A percentile compares a stretch with the other conserved stretches of the same genome.
Conservation (phyloP, 805 yeast species). For the Candida ulmi region DNA sequence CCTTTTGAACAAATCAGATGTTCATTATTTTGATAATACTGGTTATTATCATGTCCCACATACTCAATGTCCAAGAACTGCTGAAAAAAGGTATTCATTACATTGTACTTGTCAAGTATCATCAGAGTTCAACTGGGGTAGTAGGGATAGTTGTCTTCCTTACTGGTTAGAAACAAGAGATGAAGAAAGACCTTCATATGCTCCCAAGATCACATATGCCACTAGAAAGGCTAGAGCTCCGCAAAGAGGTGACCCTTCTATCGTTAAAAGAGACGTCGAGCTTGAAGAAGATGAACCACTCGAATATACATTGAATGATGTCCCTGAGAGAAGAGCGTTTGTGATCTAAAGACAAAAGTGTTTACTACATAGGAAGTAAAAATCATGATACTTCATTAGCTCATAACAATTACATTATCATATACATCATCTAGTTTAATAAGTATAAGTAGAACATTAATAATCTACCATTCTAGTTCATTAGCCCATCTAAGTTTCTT, state of each 20-base stretch:
- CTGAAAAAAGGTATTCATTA: conserved; percentile 37
- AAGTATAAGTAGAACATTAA: too few relatives aligned
- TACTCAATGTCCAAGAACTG: conserved; percentile 51
- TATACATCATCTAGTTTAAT: too few relatives aligned
- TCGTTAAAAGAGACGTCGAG: neutral
- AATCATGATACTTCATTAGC: too few relatives aligned
- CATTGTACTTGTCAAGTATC: conserved; percentile 46
- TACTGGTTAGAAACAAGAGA: conserved; percentile 16
- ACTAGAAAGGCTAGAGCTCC: neutral
- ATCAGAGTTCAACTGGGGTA: conserved; percentile 22
- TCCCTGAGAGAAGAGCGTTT: neutral
- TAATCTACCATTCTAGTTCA: conserved; percentile 18
- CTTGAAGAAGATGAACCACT: neutral
- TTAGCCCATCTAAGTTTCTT: conserved; percentile 19
- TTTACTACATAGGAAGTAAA: too few relatives aligned
- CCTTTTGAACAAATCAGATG: conserved; percentile 46
- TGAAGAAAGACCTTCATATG: conserved; percentile 13
- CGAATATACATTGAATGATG: too few relatives aligned
- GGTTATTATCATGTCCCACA: conserved; percentile 67
- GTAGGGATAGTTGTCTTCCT: conserved; percentile 19
- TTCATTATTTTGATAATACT: conserved; percentile 69
- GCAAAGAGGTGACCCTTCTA: too few relatives aligned
- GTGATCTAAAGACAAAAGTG: neutral
- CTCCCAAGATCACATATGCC: conserved; percentile 8
- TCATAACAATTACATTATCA: too few relatives aligned